These are phyloP conservation scores for Dittrichia graveolens DNA, from an alignment of 129 eudicot species.

Conservation along the genomic window DNA sequence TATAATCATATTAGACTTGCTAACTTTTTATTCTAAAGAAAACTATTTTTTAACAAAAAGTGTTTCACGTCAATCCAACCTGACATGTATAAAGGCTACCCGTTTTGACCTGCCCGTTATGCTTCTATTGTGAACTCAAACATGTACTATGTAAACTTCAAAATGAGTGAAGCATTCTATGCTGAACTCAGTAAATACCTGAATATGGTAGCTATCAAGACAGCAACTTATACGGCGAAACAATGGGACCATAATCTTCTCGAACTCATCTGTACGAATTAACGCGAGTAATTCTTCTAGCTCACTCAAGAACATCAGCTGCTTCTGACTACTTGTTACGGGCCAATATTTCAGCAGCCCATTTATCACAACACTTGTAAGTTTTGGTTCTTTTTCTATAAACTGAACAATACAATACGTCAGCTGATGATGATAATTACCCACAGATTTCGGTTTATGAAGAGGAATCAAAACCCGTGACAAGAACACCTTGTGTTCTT, in stretches of 20 bases:
- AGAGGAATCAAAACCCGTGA: conserved; percentile 61
- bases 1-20: background rate
- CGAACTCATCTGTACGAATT: conserved; percentile 58
- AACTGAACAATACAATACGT: conserved; percentile 68
- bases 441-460: conserved; percentile 70
- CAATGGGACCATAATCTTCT: conserved; percentile 60
- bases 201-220: conserved; percentile 72
- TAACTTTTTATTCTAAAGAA: too few relatives aligned
- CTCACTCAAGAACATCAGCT: conserved; percentile 69
- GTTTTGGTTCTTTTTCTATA: conserved; percentile 62
- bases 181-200: conserved; percentile 38
- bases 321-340: conserved; percentile 67
- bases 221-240: conserved; percentile 58
- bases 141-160: background rate
- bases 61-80: background rate
- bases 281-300: conserved; percentile 67
- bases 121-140: conserved; percentile 2
- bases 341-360: conserved; percentile 79
- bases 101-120: background rate
- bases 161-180: background rate
- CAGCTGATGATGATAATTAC: conserved; percentile 66
- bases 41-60: background rate
- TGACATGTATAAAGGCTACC: background rate
- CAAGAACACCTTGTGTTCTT: conserved; percentile 66
- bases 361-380: conserved; percentile 53